A percentile compares a stretch with the other conserved stretches of the same genome.
These are phyloP conservation scores for Fragaria nilgerrensis DNA, from an alignment of 306 rosid genomes.

Conservation along the genomic window DNA sequence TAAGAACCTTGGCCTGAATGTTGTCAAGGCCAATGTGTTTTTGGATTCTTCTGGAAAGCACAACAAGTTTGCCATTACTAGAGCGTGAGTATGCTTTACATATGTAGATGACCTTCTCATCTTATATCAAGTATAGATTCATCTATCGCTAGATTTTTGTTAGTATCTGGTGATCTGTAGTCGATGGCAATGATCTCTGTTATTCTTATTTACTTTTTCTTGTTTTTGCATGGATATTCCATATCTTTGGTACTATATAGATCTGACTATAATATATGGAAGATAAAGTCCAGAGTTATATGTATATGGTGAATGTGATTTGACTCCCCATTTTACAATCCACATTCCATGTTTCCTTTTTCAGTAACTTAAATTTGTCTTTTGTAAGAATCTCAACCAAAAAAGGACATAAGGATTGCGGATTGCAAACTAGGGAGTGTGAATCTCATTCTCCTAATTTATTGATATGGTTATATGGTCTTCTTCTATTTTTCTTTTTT, in stretches of 20 bases:
- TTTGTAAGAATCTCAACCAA: too few relatives aligned
- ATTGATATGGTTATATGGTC: neutral
- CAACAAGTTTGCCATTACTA: constrained; percentile 83
- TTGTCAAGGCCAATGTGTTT: constrained; percentile 88
- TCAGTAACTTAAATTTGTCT: too few relatives aligned
- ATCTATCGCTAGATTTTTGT: neutral
- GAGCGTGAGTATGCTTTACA: constrained; percentile 55
- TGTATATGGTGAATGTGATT: neutral
- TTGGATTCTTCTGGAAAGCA: constrained; percentile 97
- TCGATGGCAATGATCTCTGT: neutral
- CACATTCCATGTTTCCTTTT: too few relatives aligned
- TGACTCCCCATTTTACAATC: too few relatives aligned
- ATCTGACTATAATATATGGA: neutral
- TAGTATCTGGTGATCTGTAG: constrained; percentile 6
- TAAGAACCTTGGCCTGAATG: constrained; percentile 81
- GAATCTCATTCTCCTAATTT: too few relatives aligned
- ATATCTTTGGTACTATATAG: neutral
- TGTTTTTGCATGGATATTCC: neutral
- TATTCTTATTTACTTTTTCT: neutral
- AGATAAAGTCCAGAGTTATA: neutral
- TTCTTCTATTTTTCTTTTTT: too few relatives aligned
- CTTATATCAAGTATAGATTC: neutral
- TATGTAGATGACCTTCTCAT: constrained; percentile 7
- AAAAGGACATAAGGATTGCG: too few relatives aligned
- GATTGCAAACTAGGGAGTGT: too few relatives aligned